Evolutionary conservation across 495 filamentous ascomycete species (phyloP).

Genomic region (Penicillium pulvis): DNA sequence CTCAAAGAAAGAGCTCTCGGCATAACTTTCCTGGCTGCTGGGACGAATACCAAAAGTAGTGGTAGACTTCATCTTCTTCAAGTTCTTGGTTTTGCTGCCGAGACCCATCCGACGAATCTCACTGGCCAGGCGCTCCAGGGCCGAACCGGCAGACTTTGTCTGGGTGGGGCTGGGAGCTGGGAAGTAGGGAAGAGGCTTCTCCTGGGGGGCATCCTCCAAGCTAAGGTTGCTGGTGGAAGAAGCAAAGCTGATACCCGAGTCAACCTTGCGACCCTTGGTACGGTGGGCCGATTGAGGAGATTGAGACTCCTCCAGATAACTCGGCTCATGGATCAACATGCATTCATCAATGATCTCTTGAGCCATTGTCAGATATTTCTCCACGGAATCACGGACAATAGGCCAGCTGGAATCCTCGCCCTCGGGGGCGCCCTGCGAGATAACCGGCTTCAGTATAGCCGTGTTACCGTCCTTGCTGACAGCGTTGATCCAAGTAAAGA

Average conservation of each 20-base stretch:
- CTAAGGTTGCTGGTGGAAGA: constrained; percentile 38
- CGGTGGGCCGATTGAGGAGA: constrained; percentile 22
- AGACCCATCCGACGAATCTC: constrained; percentile 55
- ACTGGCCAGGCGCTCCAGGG: constrained; percentile 60
- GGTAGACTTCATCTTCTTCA: constrained; percentile 55
- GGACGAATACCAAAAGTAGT: constrained; percentile 35
- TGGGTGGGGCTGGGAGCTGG: constrained; percentile 25
- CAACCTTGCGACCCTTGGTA: constrained; percentile 56
- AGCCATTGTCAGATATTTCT: constrained; percentile 61
- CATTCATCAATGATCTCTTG: constrained; percentile 66
- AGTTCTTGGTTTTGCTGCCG: constrained; percentile 30
- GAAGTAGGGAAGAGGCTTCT: constrained; percentile 53
- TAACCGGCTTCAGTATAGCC: constrained; percentile 55
- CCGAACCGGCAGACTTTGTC: constrained; percentile 44
- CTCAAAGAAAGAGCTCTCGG: constrained; percentile 45
- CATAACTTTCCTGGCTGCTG: constrained; percentile 27
- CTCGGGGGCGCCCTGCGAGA: constrained; percentile 51
- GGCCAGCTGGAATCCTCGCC: constrained; percentile 61
- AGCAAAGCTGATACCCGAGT: constrained; percentile 66
- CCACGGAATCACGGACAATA: constrained; percentile 52
- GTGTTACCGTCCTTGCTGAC: constrained; percentile 59
- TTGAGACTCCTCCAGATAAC: constrained; percentile 41
- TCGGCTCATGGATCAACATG: constrained; percentile 47
- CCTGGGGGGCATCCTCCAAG: constrained; percentile 25
- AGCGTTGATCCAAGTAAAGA: constrained; percentile 65